Conservation (phyloP, 2,329 filamentous ascomycete species). For the Septoria petroselini region DNA sequence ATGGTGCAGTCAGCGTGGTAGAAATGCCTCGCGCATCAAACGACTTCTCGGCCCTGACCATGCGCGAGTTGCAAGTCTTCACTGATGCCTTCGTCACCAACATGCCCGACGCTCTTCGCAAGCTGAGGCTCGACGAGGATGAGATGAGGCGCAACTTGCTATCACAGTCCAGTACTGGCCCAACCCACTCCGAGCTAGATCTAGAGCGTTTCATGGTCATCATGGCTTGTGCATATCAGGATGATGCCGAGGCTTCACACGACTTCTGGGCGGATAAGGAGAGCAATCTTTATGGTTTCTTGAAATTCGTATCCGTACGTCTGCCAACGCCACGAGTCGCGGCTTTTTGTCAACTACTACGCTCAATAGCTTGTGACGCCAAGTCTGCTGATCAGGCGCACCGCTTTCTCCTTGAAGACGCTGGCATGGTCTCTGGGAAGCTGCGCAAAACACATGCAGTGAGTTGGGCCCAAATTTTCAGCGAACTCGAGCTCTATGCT, state of each 20-base stretch:
- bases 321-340: conserved; percentile 95
- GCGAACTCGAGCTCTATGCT: conserved; percentile 81
- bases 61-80: conserved; percentile 81
- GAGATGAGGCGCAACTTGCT: conserved; percentile 63
- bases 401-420: conserved; percentile 84
- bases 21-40: conserved; percentile 66
- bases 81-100: conserved; percentile 92
- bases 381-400: conserved; percentile 82
- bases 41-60: conserved; percentile 69
- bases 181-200: conserved; percentile 48
- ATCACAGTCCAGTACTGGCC: conserved; percentile 35
- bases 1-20: conserved; percentile 67
- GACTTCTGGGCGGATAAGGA: conserved; percentile 92
- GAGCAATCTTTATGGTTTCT: conserved; percentile 87
- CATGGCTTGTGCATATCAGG: conserved; percentile 87
- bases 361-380: conserved; percentile 78
- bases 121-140: conserved; percentile 83
- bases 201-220: conserved; percentile 89
- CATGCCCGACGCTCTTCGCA: conserved; percentile 85
- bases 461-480: conserved; percentile 90
- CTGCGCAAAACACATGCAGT: conserved; percentile 79
- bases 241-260: conserved; percentile 76
- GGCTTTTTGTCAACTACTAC: conserved; percentile 94
- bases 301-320: conserved; percentile 93
- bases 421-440: conserved; percentile 57